Evolutionary conservation across 805 yeast genomes (phyloP), one percentile per base, ranked within the genome.

Genomic region (Wickerhamomyces subpelliculosus): DNA sequence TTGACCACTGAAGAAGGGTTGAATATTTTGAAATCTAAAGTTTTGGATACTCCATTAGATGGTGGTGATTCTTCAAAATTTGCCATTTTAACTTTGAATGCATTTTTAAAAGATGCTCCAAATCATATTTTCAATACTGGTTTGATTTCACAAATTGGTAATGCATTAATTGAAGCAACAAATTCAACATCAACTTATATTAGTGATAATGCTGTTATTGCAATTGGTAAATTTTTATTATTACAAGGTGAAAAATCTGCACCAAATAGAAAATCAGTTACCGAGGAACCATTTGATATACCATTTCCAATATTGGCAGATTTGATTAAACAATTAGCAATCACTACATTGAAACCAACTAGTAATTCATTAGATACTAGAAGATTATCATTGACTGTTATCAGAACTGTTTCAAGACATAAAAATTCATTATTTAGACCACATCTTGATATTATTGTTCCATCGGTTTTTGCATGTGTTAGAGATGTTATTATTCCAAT

Each of bases 401-500:
- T 83, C 20, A 70, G 96, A 55, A 86, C 96, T 0, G 67, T 83
- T 32, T 79, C 87, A 1, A 72, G 94, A 52, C 62, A 67, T 50
- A 75, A 80, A 41, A 73, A 67, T 45, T 70, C 67, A 1, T 60
- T 74, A 19, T 62, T 85, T 35, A 61, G 63, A 39, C 78, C 82
- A 11, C 66, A 70, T 49, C 63, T 75, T 45, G 78, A 78, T 47
- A 44, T 61, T 0, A 50, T 90, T 36, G 85, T 73, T 4, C 86
- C 93, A 12, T 68, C 85, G 11, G 79, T 88, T 2, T 90, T 90
- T 57, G 65, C 81, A 0, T 80, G 93, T 57, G 81, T 90, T 29
- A 72, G 98, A 47, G 96, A 89, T 53, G 71, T 80, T n/a, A 68
- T 85, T 34, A 86, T 90, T 52, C 97, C 98, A 5, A 80, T 90